phyloP scores from a whole-genome alignment of 1,284 basidiomycete species.

The Rugosomyces carneus region DNA sequence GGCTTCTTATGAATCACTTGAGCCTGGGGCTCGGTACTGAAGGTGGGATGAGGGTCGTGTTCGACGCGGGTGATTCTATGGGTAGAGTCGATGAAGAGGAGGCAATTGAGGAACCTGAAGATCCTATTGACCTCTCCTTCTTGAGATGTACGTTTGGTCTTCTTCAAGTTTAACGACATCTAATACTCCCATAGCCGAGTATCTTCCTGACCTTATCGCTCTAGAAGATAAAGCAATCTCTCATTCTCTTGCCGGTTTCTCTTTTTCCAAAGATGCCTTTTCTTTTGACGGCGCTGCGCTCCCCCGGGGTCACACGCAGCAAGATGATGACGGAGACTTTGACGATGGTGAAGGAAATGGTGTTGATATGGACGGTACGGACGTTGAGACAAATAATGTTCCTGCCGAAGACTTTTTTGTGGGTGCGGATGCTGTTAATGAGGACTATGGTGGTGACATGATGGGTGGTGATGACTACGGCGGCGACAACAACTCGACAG shows the following conservation, averaged over 20 bases:
- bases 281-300: slow-evolving; percentile 58
- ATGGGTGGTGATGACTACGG: slow-evolving; percentile 42
- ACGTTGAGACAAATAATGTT: slow-evolving; percentile 39
- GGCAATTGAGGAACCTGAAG: slow-evolving; percentile 55
- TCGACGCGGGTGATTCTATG: slow-evolving; percentile 92
- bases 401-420: slow-evolving; percentile 74
- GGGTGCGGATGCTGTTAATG: slow-evolving; percentile 62
- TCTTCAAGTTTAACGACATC: slow-evolving; percentile 1
- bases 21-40: slow-evolving; percentile 73
- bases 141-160: slow-evolving; percentile 52
- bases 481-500: slow-evolving; percentile 37
- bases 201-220: slow-evolving; percentile 60
- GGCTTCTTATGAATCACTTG: slow-evolving; percentile 90
- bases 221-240: slow-evolving; percentile 72
- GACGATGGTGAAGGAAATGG: slow-evolving; percentile 36
- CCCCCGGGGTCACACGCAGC: slow-evolving; percentile 43
- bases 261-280: slow-evolving; percentile 62
- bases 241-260: slow-evolving; percentile 74
- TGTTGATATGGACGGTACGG: slow-evolving; percentile 35
- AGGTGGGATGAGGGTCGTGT: slow-evolving; percentile 84
- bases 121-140: slow-evolving; percentile 63
- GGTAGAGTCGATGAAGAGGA: slow-evolving; percentile 75
- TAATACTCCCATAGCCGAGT: slow-evolving; percentile 37
- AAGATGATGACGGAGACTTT: slow-evolving; percentile 36
- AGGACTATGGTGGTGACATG: slow-evolving; percentile 46